phyloP scores from a whole-genome alignment of 495 filamentous ascomycete genomes.

The Aspergillus egyptiacus region DNA sequence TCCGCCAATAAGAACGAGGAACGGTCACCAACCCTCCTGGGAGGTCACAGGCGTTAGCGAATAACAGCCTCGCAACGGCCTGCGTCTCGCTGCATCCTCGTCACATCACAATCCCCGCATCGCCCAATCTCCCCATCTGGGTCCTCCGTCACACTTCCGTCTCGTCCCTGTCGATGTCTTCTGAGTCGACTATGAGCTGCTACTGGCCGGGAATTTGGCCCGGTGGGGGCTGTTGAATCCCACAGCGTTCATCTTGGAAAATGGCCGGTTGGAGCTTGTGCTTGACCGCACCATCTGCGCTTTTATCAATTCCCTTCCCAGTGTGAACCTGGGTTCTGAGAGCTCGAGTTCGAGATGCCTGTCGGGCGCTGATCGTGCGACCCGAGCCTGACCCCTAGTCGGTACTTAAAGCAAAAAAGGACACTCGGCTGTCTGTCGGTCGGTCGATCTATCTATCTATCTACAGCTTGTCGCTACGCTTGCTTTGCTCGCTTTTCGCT shows the following conservation, averaged over 20 bases:
- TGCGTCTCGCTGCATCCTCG: slow-evolving; percentile 30
- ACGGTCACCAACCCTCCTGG: slow-evolving; percentile 1
- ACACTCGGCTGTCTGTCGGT: background rate
- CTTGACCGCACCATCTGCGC: slow-evolving; percentile 1
- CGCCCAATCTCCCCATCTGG: slow-evolving; percentile 28
- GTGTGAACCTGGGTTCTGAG: background rate
- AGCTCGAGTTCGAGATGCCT: slow-evolving; percentile 3
- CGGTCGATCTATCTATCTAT: background rate
- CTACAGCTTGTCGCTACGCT: background rate
- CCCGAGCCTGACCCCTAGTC: background rate
- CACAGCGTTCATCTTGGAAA: slow-evolving; percentile 9
- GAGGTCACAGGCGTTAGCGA: slow-evolving; percentile 8
- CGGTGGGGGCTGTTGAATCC: slow-evolving; percentile 11
- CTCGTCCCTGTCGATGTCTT: background rate
- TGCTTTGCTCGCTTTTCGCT: background rate
- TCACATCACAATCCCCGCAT: slow-evolving; percentile 37
- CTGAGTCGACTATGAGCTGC: slow-evolving; percentile 2
- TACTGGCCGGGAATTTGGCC: background rate
- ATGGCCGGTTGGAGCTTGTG: background rate
- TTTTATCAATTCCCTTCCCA: slow-evolving; percentile 8
- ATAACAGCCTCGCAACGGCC: slow-evolving; percentile 14
- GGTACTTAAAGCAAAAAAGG: background rate
- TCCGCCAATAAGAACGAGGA: slow-evolving; percentile 5
- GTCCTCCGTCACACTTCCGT: slow-evolving; percentile 23
- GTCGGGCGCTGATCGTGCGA: slow-evolving; percentile 5